phyloP scores from a whole-genome alignment of 148 eudicot species.

The Rhododendron ferrugineum region DNA sequence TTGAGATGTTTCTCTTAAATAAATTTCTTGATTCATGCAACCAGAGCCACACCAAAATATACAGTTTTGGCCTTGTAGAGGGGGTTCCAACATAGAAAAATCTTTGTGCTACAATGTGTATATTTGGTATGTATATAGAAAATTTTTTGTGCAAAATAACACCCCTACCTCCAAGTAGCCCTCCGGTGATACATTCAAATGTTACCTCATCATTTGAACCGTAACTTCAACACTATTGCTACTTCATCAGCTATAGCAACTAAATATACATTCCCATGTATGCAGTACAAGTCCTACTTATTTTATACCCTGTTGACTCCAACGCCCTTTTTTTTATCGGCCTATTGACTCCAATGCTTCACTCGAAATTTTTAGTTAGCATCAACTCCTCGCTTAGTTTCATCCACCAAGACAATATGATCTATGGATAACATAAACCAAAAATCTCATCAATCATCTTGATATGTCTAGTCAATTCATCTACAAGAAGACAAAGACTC shows the following conservation, averaged over 20 bases:
- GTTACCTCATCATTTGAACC: background rate
- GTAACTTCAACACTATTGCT: background rate
- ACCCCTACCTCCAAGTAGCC: background rate
- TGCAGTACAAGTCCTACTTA: background rate
- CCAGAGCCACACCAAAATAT: background rate
- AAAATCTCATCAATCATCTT: background rate
- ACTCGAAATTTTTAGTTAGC: background rate
- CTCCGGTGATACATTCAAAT: no score
- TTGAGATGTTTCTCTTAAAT: background rate
- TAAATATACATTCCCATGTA: background rate
- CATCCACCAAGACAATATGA: background rate
- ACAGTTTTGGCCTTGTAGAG: background rate
- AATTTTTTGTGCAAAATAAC: background rate
- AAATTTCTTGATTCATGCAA: background rate
- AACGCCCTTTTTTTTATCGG: background rate
- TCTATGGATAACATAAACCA: background rate
- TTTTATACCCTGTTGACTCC: background rate
- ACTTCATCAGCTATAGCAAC: background rate
- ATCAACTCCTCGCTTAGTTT: background rate
- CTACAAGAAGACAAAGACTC: background rate
- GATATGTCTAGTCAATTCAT: background rate
- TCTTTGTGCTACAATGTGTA: background rate
- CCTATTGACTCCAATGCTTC: background rate
- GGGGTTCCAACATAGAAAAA: background rate
- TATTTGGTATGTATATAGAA: background rate